Percentiles rank a stretch among this genome's conserved stretches.
Conservation (phyloP, 2,329 filamentous ascomycete species). For the Didymellaceae sp. region DNA sequence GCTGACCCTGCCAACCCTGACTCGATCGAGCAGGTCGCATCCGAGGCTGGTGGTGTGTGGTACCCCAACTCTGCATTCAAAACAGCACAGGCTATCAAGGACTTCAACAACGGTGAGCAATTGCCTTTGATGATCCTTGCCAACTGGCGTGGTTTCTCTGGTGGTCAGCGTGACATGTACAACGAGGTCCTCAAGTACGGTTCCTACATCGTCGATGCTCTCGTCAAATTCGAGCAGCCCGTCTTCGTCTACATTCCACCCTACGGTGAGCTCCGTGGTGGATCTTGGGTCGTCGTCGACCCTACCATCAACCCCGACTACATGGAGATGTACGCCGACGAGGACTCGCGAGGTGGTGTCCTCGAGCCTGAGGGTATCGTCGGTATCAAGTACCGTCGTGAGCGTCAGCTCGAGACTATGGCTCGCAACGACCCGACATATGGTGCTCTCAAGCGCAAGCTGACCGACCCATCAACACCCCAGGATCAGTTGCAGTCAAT, state of each 20-base stretch:
- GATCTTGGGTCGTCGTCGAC: constrained; percentile 98
- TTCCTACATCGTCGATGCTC: constrained; percentile 97
- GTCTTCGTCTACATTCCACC: constrained; percentile 99
- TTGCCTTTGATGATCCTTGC: constrained; percentile 98
- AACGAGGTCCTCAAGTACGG: constrained; percentile 99
- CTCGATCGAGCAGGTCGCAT: constrained; percentile 92
- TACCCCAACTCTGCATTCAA: constrained; percentile 99
- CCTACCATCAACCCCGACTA: constrained; percentile 94
- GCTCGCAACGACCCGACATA: constrained; percentile 87
- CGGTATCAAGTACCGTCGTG: constrained; percentile 97
- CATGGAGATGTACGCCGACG: constrained; percentile 99
- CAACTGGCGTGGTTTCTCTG: constrained; percentile 99
- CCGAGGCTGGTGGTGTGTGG: constrained; percentile 98
- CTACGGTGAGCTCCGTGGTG: constrained; percentile 94
- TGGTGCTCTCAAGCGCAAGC: constrained; percentile 79
- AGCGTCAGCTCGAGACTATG: constrained; percentile 98
- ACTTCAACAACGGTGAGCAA: constrained; percentile 99
- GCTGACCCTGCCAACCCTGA: constrained; percentile 98
- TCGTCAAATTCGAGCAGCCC: constrained; percentile 98
- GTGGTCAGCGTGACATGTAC: constrained; percentile 99
- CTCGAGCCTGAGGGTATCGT: constrained; percentile 98
- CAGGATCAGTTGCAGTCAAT: constrained; percentile 78
- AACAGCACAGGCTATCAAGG: constrained; percentile 97
- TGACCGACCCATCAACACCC: constrained; percentile 70
- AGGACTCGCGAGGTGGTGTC: constrained; percentile 93